These are phyloP conservation scores for Xylaria palmicola DNA, from an alignment of 495 filamentous ascomycete genomes.

Conservation along the genomic window DNA sequence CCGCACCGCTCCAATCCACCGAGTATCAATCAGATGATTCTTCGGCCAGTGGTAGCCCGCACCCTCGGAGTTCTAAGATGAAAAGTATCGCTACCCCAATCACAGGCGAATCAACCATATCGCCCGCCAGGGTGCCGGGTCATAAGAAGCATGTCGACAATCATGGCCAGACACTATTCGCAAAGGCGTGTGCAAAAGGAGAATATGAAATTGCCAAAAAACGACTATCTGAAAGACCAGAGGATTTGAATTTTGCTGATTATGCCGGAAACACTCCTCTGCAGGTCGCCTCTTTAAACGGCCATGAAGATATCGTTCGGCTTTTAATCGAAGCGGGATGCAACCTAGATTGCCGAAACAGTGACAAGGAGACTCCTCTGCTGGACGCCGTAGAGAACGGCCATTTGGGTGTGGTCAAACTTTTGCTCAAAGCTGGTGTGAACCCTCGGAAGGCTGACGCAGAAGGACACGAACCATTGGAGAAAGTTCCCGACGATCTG, in stretches of 20 bases:
- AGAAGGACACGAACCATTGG: slow-evolving; percentile 82
- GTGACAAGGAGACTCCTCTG: slow-evolving; percentile 88
- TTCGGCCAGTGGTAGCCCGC: slow-evolving; percentile 67
- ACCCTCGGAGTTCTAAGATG: slow-evolving; percentile 64
- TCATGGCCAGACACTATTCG: slow-evolving; percentile 80
- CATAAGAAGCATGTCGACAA: slow-evolving; percentile 83
- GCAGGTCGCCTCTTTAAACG: slow-evolving; percentile 85
- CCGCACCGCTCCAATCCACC: slow-evolving; percentile 57
- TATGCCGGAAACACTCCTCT: slow-evolving; percentile 92
- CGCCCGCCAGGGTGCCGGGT: slow-evolving; percentile 63
- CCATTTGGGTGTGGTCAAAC: slow-evolving; percentile 83
- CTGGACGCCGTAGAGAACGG: slow-evolving; percentile 96
- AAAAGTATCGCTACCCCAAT: slow-evolving; percentile 62
- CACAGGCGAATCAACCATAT: slow-evolving; percentile 56
- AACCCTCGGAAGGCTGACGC: slow-evolving; percentile 86
- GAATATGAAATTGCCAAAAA: slow-evolving; percentile 69
- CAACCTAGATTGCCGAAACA: slow-evolving; percentile 72
- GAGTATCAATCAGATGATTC: slow-evolving; percentile 74
- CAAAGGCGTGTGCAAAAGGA: slow-evolving; percentile 77
- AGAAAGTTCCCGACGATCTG: slow-evolving; percentile 68
- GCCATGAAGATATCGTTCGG: slow-evolving; percentile 76
- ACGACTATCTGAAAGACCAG: slow-evolving; percentile 70
- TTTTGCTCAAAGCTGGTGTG: slow-evolving; percentile 79
- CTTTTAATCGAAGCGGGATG: slow-evolving; percentile 78
- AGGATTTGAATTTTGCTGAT: slow-evolving; percentile 85